Base-by-base conservation (phyloP, 768 basidiomycete species). In the Russula lepida region DNA sequence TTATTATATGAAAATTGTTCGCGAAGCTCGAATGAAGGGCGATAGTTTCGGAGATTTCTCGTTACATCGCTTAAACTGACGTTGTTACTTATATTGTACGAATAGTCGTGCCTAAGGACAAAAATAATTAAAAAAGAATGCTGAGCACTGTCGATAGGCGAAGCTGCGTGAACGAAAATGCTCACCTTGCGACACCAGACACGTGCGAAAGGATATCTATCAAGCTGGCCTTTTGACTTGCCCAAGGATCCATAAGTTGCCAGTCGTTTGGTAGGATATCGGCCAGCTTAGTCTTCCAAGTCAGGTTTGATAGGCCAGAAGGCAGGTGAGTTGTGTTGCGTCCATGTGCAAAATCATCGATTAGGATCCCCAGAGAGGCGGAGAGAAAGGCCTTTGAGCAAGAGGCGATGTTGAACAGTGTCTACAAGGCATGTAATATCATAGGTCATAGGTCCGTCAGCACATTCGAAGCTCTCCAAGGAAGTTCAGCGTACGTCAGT, bases 381-480 rank as follows among this genome's bases (percentile, higher is more conserved):
- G 71, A 68, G 7, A 77, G 67, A 67, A 79, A 78, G 6, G 74
- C 74, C 48, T 78, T 75, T 8, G 74, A 76, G 27, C 72, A 71
- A 0, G 74, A 77, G 2, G 66, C 76, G 39, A 76, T 65, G 41
- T 65, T 62, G 60, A 77, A 76, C 32, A 78, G 56, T 0, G 77
- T 78, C 77, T 77, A 44, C 39, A 37, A 41, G 12, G 47, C 30
- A 37, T n/a, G n/a, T 12, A 15, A 37, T 9, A 12, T 44, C n/a
- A n/a, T 1, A n/a, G n/a, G 9, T 58, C 13, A n/a, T 58, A 17
- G 1, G 44, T 6, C 21, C 9, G 27, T 23, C 17, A 44, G 30
- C 3, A 21, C 32, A 2, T 44, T 41, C 6, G 23, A 17, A 21
- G 4, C 21, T 8, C 15, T 37, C 35, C 35, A 17, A 37, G 35